Evolutionary conservation across 257 asterid genomes (phyloP).

Genomic region (Anisodus acutangulus): DNA sequence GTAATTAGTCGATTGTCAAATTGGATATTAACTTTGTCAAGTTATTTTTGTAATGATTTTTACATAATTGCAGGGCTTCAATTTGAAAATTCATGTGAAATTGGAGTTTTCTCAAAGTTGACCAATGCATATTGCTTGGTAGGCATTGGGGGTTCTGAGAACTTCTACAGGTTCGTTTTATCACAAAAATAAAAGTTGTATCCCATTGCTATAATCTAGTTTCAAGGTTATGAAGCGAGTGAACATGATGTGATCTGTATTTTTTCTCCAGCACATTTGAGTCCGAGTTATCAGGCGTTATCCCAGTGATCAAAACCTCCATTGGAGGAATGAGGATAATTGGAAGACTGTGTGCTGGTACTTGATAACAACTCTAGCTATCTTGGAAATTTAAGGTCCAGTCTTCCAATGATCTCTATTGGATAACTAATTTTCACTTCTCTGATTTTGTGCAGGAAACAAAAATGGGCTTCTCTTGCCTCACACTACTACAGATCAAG

Average conservation of each 20-base stretch:
- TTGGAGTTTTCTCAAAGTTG: slow-evolving; percentile 93
- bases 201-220: background rate
- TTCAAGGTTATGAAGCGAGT: background rate
- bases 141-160: slow-evolving; percentile 94
- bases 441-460: slow-evolving; percentile 57
- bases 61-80: slow-evolving; percentile 50
- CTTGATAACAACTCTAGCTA: background rate
- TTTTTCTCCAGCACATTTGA: slow-evolving; percentile 72
- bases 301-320: slow-evolving; percentile 90
- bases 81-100: slow-evolving; percentile 81
- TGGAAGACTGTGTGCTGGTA: slow-evolving; percentile 92
- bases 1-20: slow-evolving; percentile 7
- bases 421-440: background rate
- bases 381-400: background rate
- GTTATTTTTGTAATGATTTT: background rate
- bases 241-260: slow-evolving; percentile 18
- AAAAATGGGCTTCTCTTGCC: slow-evolving; percentile 95
- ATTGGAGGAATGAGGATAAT: slow-evolving; percentile 86
- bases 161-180: slow-evolving; percentile 48
- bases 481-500: slow-evolving; percentile 95
- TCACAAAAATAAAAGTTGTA: background rate
- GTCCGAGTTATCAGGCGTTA: slow-evolving; percentile 72
- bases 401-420: slow-evolving; percentile 6
- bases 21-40: background rate
- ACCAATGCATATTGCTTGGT: slow-evolving; percentile 96